Evolutionary conservation across 2,329 filamentous ascomycete species (phyloP), one percentile per base, ranked within the genome.

Genomic region (Alternaria metachromatica): DNA sequence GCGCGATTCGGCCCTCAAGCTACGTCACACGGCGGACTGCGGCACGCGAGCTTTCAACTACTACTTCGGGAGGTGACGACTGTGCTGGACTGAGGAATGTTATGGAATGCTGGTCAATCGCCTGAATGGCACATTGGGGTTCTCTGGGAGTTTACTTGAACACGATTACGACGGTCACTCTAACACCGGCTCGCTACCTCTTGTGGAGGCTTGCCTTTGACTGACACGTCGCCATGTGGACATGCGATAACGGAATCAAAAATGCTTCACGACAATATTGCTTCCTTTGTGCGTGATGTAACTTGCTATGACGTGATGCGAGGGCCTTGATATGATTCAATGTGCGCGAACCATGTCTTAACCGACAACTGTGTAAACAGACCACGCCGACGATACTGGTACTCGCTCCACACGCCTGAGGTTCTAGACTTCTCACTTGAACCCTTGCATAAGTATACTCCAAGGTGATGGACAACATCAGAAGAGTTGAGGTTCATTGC

Each of bases 231-330:
- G 73, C 76, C 74, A 73, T 77, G 77, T 79, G 76, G 75, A 78
- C 65, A 67, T 74, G 62, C 66, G 68, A 75, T 68, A 75, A 69
- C 66, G 67, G 74, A 73, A 78, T 76, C 70, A 72, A 74, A 74
- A 74, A 77, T 77, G 72, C 73, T 78, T 76, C 77, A 78, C 76
- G 76, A 78, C 71, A 77, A 69, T 55, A n/a, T 44, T 45, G n/a
- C 15, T 49, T 30, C 26, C 25, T 65, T 30, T 65, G 60, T 68
- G 62, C 57, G 58, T 66, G 61, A 59, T 54, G 9, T 30, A 4
- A 28, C 43, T 53, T 53, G 49, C 44, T 56, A 12, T 33, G 20
- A 30, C 10, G 25, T 41, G 37, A 41, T 41, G 37, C 30, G 13
- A 37, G 6, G 51, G 20, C 44, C 44, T 56, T 44, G 33, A 21